Conservation (phyloP, 441 rosid genomes). For the Eruca vesicaria region DNA sequence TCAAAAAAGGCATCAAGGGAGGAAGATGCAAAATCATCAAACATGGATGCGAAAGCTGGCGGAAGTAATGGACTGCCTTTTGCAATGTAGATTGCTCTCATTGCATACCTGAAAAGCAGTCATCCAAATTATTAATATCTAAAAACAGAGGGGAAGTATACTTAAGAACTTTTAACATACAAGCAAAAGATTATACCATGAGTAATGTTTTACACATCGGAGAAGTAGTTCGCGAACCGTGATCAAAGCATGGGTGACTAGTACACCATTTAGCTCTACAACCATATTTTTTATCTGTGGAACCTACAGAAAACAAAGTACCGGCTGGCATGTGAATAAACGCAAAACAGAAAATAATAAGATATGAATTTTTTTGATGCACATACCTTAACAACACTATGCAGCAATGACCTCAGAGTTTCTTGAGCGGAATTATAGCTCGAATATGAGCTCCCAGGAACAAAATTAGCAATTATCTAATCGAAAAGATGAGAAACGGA, state of each 20-base stretch:
- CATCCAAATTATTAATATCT: slow-evolving; percentile 5
- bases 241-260: slow-evolving; percentile 91
- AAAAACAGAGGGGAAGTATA: slow-evolving; percentile 1
- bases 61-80: slow-evolving; percentile 94
- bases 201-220: slow-evolving; percentile 88
- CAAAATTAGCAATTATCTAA: slow-evolving; percentile 76
- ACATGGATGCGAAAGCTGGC: slow-evolving; percentile 82
- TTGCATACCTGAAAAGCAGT: slow-evolving; percentile 68
- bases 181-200: slow-evolving; percentile 56
- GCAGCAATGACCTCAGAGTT: slow-evolving; percentile 83
- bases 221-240: slow-evolving; percentile 69
- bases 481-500: slow-evolving; percentile 22
- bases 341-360: slow-evolving; percentile 6
- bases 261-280: slow-evolving; percentile 94
- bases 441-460: slow-evolving; percentile 85
- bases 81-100: slow-evolving; percentile 93
- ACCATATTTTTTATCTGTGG: slow-evolving; percentile 81
- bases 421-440: slow-evolving; percentile 95
- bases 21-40: slow-evolving; percentile 92
- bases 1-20: slow-evolving; percentile 95
- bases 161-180: slow-evolving; percentile 1
- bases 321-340: slow-evolving; percentile 8
- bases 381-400: slow-evolving; percentile 88
- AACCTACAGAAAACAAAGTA: slow-evolving; percentile 55
- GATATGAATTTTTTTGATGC: slow-evolving; percentile 22